Evolutionary conservation across 2,329 filamentous ascomycete genomes (phyloP), one percentile per base, ranked within the genome.

Genomic region (Trichothecium roseum): DNA sequence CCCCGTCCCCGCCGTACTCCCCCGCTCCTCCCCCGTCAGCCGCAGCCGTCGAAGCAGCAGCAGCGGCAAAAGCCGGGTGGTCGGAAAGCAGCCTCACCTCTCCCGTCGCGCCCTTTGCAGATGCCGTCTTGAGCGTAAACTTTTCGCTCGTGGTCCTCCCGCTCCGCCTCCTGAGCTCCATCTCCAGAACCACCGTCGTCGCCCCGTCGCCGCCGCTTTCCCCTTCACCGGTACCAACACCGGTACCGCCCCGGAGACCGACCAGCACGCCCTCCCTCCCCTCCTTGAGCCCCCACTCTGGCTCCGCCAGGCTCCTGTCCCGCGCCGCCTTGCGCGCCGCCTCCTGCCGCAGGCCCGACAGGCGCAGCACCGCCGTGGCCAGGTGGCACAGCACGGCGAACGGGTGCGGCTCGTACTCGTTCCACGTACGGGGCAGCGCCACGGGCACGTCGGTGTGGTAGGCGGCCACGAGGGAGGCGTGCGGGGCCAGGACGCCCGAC

Each of bases 141-240:
- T 59, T 66, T 57, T 95, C 89, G 8, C 70, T 60, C 13, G 94
- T 79, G 0, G 80, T 76, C 4, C 87, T 69, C 0, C 89, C 88
- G 48, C 82, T 89, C 47, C 87, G 81, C 37, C 89, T 69, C 9
- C 91, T 72, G 46, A 94, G 74, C 57, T 98, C 89, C 72, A 94
- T 82, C 49, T 85, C 78, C 6, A 95, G 56, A 1, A 94, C 84
- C 1, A 89, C 81, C 54, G 5, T 46, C 47, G 2, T 49, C 45
- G 22, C 66, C 67, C n/a, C 69, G 67, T 4, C 66, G 9, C 17
- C 24, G 61, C 28, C 62, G n/a, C n/a, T n/a, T n/a, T n/a, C n/a
- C n/a, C n/a, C n/a, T n/a, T n/a, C n/a, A n/a, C n/a, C n/a, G n/a
- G n/a, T n/a, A n/a, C n/a, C n/a, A n/a, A n/a, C n/a, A n/a, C n/a